These are phyloP conservation scores for Solanum bulbocastanum DNA, from an alignment of 257 asterid species.

Conservation along the genomic window DNA sequence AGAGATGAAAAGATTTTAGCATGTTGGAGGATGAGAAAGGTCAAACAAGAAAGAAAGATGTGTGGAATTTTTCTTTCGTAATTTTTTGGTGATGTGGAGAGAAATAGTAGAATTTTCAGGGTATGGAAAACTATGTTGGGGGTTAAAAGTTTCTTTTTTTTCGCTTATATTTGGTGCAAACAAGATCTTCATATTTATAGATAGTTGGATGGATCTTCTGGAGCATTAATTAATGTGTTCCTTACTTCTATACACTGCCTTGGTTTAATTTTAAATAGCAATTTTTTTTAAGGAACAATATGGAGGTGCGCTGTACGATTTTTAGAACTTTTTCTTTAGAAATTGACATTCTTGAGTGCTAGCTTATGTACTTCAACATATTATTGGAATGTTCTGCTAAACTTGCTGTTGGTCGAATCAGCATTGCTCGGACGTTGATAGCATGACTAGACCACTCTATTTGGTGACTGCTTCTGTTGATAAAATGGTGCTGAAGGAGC, in stretches of 20 bases:
- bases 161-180: neutral
- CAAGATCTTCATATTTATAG: neutral
- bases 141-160: neutral
- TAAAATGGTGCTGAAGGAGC: conserved; percentile 87
- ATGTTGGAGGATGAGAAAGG: neutral
- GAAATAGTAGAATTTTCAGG: neutral
- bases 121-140: neutral
- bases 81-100: neutral
- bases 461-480: conserved; percentile 94
- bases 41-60: neutral
- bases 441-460: conserved; percentile 72
- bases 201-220: neutral
- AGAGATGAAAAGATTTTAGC: neutral
- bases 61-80: neutral
- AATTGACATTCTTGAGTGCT: neutral
- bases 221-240: neutral
- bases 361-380: neutral
- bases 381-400: neutral
- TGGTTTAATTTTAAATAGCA: neutral
- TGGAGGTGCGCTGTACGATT: neutral
- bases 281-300: neutral
- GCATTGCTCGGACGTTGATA: conserved; percentile 85
- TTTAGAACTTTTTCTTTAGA: neutral
- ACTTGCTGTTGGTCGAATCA: conserved; percentile 11
- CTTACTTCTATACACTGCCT: neutral